Base-by-base conservation (phyloP, 2,329 filamentous ascomycete species). In the Trichoderma guizhouense region DNA sequence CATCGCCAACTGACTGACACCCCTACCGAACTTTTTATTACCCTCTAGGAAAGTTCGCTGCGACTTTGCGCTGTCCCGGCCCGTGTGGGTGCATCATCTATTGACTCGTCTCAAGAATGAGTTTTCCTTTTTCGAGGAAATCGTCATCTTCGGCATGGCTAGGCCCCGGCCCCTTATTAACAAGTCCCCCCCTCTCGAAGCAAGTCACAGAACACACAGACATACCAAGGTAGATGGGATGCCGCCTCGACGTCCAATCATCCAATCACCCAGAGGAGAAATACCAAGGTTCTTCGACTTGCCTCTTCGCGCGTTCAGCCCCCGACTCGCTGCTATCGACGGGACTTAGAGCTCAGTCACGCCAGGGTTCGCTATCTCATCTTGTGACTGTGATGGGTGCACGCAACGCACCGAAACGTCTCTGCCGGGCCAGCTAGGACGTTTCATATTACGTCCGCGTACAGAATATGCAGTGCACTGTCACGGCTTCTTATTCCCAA, bases 201-300 rank as follows among this genome's bases (percentile, higher is more conserved):
- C 66, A 69, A 53, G 36, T 34, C 36, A 69, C 53, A 53, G 15
- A 69, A 69, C 65, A 58, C 53, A 68, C 65, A 68, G 53, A 68
- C 36, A 7, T 60, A 68, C 34, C 36, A 68, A 68, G 7, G 36
- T 47, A 32, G 5, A 43, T 30, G 28, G 34, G 21, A 34, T 43
- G 36, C 32, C 34, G 60, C 60, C 21, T 43, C 60, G 11, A 28
- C 60, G 21, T 30, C 24, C 15, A 47, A 39, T 39, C 34, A 28
- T 47, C 24, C 24, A 63, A 39, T 39, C 34, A 28, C 24, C 18
- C 21, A 28, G 8, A 36, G 12, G 64, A 30, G 32, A 26, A 43
- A n/a, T 58, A 58, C 64, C 39, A 47, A 64, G 36, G 26, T 32
- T 28, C 28, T 57, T 36, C 47, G 30, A 55, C 43, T 51, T 39